Conservation (phyloP, 1,284 basidiomycete species). For the Irpex sp. region DNA sequence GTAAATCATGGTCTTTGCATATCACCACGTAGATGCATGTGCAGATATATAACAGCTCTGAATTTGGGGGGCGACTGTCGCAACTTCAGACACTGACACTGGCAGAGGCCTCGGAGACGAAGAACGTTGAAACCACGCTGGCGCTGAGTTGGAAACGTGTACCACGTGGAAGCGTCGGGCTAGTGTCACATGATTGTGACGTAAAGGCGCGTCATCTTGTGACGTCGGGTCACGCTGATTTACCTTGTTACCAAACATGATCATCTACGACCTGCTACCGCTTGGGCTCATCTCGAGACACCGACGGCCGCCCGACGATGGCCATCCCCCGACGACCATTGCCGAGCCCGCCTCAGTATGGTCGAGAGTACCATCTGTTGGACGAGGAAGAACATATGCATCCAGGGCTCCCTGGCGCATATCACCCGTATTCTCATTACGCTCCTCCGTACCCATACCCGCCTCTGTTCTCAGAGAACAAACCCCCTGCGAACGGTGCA, state of each 20-base stretch:
- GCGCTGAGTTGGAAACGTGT: not conserved
- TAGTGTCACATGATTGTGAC: not conserved
- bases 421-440: constrained; percentile 36
- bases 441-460: constrained; percentile 16
- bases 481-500: constrained; percentile 32
- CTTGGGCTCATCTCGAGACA: constrained; percentile 10
- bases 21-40: not conserved
- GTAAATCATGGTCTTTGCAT: not conserved
- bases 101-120: not conserved
- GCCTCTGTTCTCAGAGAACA: constrained; percentile 18
- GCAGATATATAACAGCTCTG: too few relatives aligned
- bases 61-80: too few relatives aligned
- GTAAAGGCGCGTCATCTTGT: not conserved
- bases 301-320: constrained; percentile 9
- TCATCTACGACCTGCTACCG: constrained; percentile 6
- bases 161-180: not conserved
- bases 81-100: too few relatives aligned
- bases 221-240: constrained; percentile 7
- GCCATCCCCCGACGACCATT: constrained; percentile 36
- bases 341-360: constrained; percentile 36
- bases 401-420: constrained; percentile 29
- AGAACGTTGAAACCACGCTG: not conserved
- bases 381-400: constrained; percentile 13
- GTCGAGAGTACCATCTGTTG: not conserved
- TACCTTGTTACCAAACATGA: not conserved